phyloP scores from a whole-genome alignment of 306 rosid species.

The Alnus glutinosa region DNA sequence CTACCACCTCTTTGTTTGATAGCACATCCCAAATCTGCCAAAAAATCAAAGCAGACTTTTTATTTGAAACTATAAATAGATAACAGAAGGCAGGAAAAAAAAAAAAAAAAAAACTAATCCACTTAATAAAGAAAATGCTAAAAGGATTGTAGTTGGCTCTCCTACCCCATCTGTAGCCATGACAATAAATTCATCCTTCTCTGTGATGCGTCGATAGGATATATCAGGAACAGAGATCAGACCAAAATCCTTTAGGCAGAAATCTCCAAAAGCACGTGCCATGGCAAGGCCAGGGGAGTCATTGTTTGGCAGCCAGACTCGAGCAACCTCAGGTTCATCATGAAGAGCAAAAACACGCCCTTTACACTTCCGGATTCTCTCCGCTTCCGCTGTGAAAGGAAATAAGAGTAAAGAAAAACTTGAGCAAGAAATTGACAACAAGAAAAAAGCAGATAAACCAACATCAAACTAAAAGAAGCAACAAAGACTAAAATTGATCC shows the following conservation, averaged over 20 bases:
- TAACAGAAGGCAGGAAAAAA: not conserved
- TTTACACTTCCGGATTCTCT: constrained; percentile 79
- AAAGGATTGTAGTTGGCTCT: constrained; percentile 15
- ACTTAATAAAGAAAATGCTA: not conserved
- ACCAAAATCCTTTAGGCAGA: constrained; percentile 97
- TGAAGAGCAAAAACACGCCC: constrained; percentile 97
- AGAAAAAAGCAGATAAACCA: not conserved
- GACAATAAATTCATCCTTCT: constrained; percentile 81
- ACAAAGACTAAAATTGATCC: constrained; percentile 1
- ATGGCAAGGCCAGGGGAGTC: constrained; percentile 99
- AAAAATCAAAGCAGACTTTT: not conserved
- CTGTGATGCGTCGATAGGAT: constrained; percentile 63
- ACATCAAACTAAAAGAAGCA: not conserved
- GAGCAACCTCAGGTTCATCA: constrained; percentile 94
- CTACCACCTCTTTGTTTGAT: constrained; percentile 91
- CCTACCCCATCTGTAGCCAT: constrained; percentile 98
- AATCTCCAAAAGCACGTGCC: constrained; percentile 99
- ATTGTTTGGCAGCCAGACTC: constrained; percentile 94
- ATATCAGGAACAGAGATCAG: constrained; percentile 92
- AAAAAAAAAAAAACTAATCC: not conserved
- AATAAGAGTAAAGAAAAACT: constrained; percentile 9
- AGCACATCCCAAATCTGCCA: constrained; percentile 95
- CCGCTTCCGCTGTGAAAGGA: constrained; percentile 76
- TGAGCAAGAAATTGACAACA: not conserved
- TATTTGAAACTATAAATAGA: constrained; percentile 19